Base-by-base conservation (phyloP, 106 monocot genomes). In the Dendrobium catenatum region DNA sequence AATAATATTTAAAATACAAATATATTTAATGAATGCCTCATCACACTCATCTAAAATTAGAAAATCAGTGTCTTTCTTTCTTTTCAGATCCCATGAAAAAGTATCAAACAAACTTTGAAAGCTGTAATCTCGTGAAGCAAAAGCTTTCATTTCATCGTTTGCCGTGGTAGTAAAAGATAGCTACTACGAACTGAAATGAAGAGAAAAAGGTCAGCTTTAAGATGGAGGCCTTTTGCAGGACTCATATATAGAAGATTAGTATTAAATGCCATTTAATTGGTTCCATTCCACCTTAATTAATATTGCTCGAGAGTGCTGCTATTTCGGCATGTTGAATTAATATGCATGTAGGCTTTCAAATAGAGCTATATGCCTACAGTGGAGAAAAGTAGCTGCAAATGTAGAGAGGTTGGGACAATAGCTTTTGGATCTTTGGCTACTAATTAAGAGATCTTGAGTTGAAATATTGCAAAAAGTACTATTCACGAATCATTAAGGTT, bases 231-330 rank as follows among this genome's bases (percentile, higher is more conserved):
- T 70, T 70, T 37, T 70, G 70, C 70, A 70, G 70, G 8, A 11
- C 70, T 70, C 70, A 70, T 70, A 70, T 70, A 37, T 70, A 70
- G 70, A 70, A 33, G 33, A 70, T 31, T 70, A 31, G 68, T 27
- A 70, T 70, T 70, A 31, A 70, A 70, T 70, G 37, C 13, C 70
- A 70, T 70, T 70, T 70, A 70, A 37, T 70, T 13, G 27, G 27
- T 31, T 37, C 70, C 37, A 70, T 70, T 70, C 33, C 15, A 70
- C 70, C 70, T 33, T 33, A 70, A n/a, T 20, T 26, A 22, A 33
- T 70, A 31, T 11, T 70, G 37, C 27, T 70, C 61, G 61, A 61
- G 61, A 70, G 2, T 31, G 70, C 37, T 70, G 70, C 70, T 37
- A 5, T 13, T 66, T 66, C 64, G 24, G 26, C 26, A 66, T 26